Percentiles rank a stretch among this genome's conserved stretches.
phyloP scores from a whole-genome alignment of 1,284 basidiomycete species.

The Cutaneotrichosporon dermatis region DNA sequence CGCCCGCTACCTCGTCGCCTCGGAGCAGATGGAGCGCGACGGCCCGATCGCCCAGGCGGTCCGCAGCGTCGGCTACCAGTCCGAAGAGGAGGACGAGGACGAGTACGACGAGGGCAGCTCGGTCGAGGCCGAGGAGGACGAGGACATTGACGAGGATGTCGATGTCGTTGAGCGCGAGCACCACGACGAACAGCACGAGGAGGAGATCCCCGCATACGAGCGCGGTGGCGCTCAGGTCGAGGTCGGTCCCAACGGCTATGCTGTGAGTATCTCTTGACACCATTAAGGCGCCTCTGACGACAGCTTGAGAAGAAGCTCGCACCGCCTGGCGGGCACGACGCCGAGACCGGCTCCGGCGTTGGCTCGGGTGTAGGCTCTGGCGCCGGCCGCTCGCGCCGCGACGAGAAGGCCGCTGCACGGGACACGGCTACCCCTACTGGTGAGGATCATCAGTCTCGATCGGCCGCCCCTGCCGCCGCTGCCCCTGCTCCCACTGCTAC shows the following conservation, averaged over 20 bases:
- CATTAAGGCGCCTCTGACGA: neutral
- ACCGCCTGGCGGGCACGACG: slow-evolving; percentile 3
- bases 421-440: slow-evolving; percentile 43
- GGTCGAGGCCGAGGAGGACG: slow-evolving; percentile 59
- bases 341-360: slow-evolving; percentile 14
- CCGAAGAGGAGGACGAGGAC: slow-evolving; percentile 68
- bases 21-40: slow-evolving; percentile 86
- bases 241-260: slow-evolving; percentile 64
- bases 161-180: slow-evolving; percentile 57
- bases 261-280: slow-evolving; percentile 54
- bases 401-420: slow-evolving; percentile 46
- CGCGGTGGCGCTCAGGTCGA: slow-evolving; percentile 51
- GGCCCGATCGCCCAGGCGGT: slow-evolving; percentile 93
- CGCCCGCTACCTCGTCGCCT: slow-evolving; percentile 90
- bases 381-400: slow-evolving; percentile 22
- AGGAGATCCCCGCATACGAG: slow-evolving; percentile 51
- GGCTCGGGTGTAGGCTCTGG: neutral
- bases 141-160: slow-evolving; percentile 51
- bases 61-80: slow-evolving; percentile 63
- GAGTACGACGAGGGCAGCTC: slow-evolving; percentile 66
- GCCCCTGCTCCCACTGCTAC: neutral
- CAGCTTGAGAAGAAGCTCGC: slow-evolving; percentile 23
- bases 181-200: slow-evolving; percentile 46
- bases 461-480: neutral
- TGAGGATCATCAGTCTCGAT: slow-evolving; percentile 26